Evolutionary conservation across 2,329 filamentous ascomycete species (phyloP).

Genomic region (Xylariaceae sp.): DNA sequence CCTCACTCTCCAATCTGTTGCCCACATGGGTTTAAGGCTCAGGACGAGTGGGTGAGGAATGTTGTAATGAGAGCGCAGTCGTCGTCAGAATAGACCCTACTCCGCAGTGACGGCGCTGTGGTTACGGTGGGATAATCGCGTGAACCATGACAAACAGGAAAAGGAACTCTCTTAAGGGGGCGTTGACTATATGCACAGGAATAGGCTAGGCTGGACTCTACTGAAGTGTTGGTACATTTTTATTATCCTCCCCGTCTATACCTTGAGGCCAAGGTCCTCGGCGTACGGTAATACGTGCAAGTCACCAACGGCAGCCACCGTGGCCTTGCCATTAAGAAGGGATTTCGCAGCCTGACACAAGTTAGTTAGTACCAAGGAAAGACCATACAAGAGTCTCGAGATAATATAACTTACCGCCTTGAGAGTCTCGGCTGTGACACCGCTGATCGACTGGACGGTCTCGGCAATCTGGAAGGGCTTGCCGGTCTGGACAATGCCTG

Average conservation of each 20-base stretch:
- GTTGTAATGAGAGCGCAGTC: background rate
- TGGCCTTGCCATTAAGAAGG: conserved; percentile 81
- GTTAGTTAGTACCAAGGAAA: conserved; percentile 29
- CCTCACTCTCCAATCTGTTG: too few species aligned
- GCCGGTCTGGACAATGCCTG: conserved; percentile 73
- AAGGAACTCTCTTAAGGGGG: conserved; percentile 36
- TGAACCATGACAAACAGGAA: conserved; percentile 4
- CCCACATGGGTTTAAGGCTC: too few species aligned
- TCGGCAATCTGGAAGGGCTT: conserved; percentile 80
- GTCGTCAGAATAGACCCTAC: background rate
- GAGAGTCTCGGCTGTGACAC: conserved; percentile 76
- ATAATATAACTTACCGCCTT: conserved; percentile 63
- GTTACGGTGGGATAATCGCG: background rate
- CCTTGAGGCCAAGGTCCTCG: conserved; percentile 87
- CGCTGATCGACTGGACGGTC: conserved; percentile 71
- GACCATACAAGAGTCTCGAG: background rate
- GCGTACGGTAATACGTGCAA: conserved; percentile 86
- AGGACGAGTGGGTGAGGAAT: background rate
- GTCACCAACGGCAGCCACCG: conserved; percentile 85
- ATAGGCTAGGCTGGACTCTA: conserved; percentile 36
- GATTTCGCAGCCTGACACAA: conserved; percentile 71
- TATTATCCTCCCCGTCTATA: conserved; percentile 56
- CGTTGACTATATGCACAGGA: conserved; percentile 43
- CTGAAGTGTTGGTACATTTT: conserved; percentile 41
- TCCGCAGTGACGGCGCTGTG: background rate